Evolutionary conservation across 352 stramenopile species (phyloP), one percentile per base, ranked within the genome.

Genomic region (Plasmopara halstedii): DNA sequence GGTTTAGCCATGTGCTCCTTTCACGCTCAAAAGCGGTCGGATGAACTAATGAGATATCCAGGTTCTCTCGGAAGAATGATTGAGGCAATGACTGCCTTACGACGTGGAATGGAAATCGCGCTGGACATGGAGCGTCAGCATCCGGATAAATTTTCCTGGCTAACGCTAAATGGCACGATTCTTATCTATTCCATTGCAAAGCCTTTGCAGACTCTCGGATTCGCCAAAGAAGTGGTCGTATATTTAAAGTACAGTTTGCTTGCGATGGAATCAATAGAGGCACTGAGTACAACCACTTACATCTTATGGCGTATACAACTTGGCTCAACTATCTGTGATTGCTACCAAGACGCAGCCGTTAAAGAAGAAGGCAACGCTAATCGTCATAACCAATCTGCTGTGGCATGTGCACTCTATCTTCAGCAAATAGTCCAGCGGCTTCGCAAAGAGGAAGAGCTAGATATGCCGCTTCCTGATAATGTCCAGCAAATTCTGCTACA

Each of bases 391-490:
- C 74, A 79, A 20, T 64, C 73, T 0, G 63, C 70, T 13, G 21
- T 67, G 8, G 47, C 54, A 3, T 85, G 75, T 27, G 71, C 73
- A n/a, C 53, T 70, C 22, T 62, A 69, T 21, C 64, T 72, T 0
- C 52, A 68, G 0, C 45, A 57, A 36, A 23, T 37, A 3, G 77
- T 88, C 6, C 42, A 67, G 13, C 60, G 63, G 6, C 42, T 92
- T 2, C 62, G 70, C 13, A 85, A 83, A 22, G 80, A 89, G 58
- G 80, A 89, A 63, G 80, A 88, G 41, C 58, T 88, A 8, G 77
- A 92, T 31, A 29, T 79, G 20, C 80, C 77, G 5, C 21, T 92
- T 6, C 69, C 80, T 1, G 49, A 56, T 8, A 41, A 64, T 1
- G 65, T 85, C 4, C 42, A 66, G 7, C 38, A 32, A 3, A 53